phyloP scores from a whole-genome alignment of 768 basidiomycete genomes.

The Mycena vitilis region DNA sequence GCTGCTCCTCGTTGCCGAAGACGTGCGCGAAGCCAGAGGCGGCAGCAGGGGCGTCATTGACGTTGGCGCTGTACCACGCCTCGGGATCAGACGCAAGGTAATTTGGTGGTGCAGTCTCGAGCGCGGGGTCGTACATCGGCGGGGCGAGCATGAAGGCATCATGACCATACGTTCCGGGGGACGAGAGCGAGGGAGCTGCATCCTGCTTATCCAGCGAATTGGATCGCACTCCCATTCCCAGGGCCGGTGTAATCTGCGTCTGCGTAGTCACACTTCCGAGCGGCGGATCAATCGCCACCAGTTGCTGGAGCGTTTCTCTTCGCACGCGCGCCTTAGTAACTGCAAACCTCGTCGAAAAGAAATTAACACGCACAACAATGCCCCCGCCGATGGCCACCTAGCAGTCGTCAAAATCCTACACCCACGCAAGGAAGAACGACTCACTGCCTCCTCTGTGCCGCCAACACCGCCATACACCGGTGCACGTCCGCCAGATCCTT shows the following conservation, averaged over 20 bases:
- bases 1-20: background rate
- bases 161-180: background rate
- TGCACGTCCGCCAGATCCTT: conserved; percentile 30
- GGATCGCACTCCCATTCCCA: too few species aligned
- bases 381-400: conserved; percentile 35
- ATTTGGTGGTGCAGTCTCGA: conserved; percentile 24
- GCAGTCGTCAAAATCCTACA: too few species aligned
- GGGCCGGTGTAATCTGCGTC: too few species aligned
- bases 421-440: too few species aligned
- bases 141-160: conserved; percentile 4
- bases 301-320: conserved; percentile 33
- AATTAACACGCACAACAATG: conserved; percentile 24
- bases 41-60: background rate
- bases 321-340: background rate
- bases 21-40: too few species aligned
- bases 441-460: conserved; percentile 21
- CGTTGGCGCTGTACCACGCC: too few species aligned
- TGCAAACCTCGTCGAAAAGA: too few species aligned
- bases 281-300: conserved; percentile 29
- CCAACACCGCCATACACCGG: conserved; percentile 31
- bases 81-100: background rate
- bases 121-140: conserved; percentile 25
- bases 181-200: background rate
- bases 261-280: too few species aligned
- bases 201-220: too few species aligned